Evolutionary conservation across 345 rosid genomes (phyloP), one percentile per base, ranked within the genome.

Genomic region (Hibiscus mutabilis): DNA sequence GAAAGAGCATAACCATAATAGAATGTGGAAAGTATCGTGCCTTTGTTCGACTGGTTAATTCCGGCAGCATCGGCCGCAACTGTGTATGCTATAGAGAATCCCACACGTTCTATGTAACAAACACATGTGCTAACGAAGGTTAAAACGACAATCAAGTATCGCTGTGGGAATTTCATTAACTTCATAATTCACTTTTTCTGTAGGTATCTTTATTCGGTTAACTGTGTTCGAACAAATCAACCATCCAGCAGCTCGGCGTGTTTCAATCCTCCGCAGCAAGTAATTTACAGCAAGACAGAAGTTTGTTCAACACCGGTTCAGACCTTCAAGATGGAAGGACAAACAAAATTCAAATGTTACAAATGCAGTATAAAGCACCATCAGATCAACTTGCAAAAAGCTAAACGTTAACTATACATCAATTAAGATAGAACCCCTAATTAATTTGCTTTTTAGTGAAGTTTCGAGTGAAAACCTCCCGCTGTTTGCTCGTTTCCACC

Each of bases 21-120:
- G 85, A 92, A 95, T n/a, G 96, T 88, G 0, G 99, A 89, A 53
- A 95, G 91, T 71, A 87, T 89, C 9, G 87, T 82, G 63, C 97
- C 99, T 83, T 95, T 95, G 65, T 93, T 86, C 21, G 97, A 90
- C 70, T 95, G 96, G 73, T 86, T 89, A 65, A 91, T 86, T 0
- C 97, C 96, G 29, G 89, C 91, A 69, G 89, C 93, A 82, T 94
- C 98, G 7, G 97, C 97, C 22, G 98, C 97, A 47, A 83, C 83
- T 0, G 97, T 91, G 71, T 94, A 94, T 2, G 97, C 97, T 74
- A 56, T 89, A 12, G 99, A 95, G 84, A 92, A 95, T 66, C 99
- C 97, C 24, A 95, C 97, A 55, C 99, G 95, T 79, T 95, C 99
- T 29, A 95, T 81, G 74, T 95, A 95, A 80, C 97, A 56, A 56